phyloP scores from a whole-genome alignment of 495 filamentous ascomycete species.

The Penicillium chermesinum region DNA sequence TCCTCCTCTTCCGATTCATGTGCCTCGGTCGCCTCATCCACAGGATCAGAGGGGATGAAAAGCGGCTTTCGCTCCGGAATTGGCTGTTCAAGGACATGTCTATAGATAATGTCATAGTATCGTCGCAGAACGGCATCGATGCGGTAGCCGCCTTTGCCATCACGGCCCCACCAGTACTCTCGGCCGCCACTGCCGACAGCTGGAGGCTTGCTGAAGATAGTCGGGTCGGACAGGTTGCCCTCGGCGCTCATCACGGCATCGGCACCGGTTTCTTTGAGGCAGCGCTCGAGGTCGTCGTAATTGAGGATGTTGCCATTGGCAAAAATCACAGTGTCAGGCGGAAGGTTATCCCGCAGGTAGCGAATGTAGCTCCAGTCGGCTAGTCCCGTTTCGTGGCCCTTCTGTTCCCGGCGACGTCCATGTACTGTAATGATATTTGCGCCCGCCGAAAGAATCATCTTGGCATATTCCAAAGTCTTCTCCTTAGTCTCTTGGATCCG shows the following conservation, averaged over 20 bases:
- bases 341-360: conserved; percentile 78
- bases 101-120: conserved; percentile 85
- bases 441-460: conserved; percentile 80
- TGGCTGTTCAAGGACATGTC: conserved; percentile 58
- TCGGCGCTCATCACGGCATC: conserved; percentile 96
- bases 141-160: conserved; percentile 81
- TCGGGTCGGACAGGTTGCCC: conserved; percentile 85
- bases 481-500: conserved; percentile 83
- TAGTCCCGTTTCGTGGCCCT: conserved; percentile 90
- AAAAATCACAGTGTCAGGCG: conserved; percentile 84
- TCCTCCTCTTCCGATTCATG: conserved; percentile 36
- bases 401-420: conserved; percentile 83
- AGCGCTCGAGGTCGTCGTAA: conserved; percentile 71
- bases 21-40: conserved; percentile 33
- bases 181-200: conserved; percentile 56
- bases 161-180: conserved; percentile 78
- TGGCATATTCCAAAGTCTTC: conserved; percentile 81
- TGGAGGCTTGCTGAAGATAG: conserved; percentile 71
- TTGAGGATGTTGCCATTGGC: conserved; percentile 93
- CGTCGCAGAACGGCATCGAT: conserved; percentile 82
- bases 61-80: conserved; percentile 63
- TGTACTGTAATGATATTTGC: conserved; percentile 92
- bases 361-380: conserved; percentile 85
- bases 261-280: conserved; percentile 77
- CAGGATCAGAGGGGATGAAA: conserved; percentile 63